phyloP scores from a whole-genome alignment of 768 basidiomycete species.

The Phanerochaete sordida region DNA sequence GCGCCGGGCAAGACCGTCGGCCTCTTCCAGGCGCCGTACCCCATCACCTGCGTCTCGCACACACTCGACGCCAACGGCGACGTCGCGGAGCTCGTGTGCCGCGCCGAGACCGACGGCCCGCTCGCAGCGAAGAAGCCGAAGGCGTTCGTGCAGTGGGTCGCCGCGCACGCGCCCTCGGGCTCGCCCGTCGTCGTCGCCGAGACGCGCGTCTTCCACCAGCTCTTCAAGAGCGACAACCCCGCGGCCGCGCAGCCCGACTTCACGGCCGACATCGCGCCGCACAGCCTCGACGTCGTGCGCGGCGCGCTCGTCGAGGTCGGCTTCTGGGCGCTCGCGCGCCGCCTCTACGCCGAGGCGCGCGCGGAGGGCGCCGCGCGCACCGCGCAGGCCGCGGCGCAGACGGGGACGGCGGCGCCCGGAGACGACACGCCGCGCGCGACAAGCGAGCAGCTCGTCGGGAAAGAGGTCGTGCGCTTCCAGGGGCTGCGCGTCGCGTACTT shows the following conservation, averaged over 20 bases:
- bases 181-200: constrained; percentile 87
- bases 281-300: constrained; percentile 76
- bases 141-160: constrained; percentile 97
- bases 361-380: constrained; percentile 64
- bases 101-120: constrained; percentile 59
- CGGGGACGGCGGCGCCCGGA: constrained; percentile 31
- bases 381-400: constrained; percentile 53
- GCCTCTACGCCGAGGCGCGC: constrained; percentile 58
- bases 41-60: constrained; percentile 91
- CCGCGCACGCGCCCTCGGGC: constrained; percentile 70
- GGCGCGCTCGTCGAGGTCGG: constrained; percentile 86
- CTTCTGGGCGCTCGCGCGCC: constrained; percentile 81
- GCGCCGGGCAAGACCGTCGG: constrained; percentile 98
- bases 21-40: constrained; percentile 87
- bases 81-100: constrained; percentile 77
- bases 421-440: constrained; percentile 70
- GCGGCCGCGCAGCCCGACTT: constrained; percentile 66
- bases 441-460: constrained; percentile 77
- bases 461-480: constrained; percentile 95
- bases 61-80: constrained; percentile 70
- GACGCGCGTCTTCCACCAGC: constrained; percentile 84
- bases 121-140: constrained; percentile 75
- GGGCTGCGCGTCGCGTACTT: constrained; percentile 96
- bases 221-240: constrained; percentile 95
- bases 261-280: constrained; percentile 74